Evolutionary conservation across 2,329 filamentous ascomycete genomes (phyloP).

Genomic region (Alternaria brassicae): DNA sequence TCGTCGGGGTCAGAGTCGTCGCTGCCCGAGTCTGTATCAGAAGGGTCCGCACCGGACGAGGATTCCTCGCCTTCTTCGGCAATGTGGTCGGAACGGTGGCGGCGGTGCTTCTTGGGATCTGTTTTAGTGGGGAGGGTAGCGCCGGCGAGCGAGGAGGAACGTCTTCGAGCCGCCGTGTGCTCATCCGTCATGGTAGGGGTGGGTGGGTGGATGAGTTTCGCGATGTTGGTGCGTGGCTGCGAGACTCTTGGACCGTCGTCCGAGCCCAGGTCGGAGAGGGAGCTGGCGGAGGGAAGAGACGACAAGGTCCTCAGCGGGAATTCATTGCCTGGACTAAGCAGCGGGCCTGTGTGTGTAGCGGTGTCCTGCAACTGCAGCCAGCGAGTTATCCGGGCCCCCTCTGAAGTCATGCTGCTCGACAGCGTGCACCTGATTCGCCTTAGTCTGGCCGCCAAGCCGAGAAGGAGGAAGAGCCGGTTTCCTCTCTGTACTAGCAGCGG

Average conservation of each 20-base stretch:
- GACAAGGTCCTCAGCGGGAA: conserved; percentile 47
- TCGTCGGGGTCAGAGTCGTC: conserved; percentile 65
- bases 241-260: conserved; percentile 24
- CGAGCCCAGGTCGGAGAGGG: conserved; percentile 33
- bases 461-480: conserved; percentile 14
- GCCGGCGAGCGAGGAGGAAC: conserved; percentile 47
- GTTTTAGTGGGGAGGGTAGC: conserved; percentile 30
- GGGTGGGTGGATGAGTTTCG: conserved; percentile 41
- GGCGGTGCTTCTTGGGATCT: conserved; percentile 36
- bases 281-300: conserved; percentile 42
- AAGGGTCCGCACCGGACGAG: conserved; percentile 36
- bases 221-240: conserved; percentile 30
- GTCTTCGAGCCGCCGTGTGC: conserved; percentile 37
- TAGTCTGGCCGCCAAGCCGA: conserved; percentile 15
- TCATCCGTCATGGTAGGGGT: conserved; percentile 44
- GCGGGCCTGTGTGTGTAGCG: conserved; percentile 33
- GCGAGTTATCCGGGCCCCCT: conserved; percentile 37
- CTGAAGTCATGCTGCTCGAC: conserved; percentile 26
- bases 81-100: conserved; percentile 43
- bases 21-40: conserved; percentile 46
- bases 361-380: conserved; percentile 42
- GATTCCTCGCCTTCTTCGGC: conserved; percentile 44
- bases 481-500: conserved; percentile 6
- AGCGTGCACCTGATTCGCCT: conserved; percentile 25
- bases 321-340: conserved; percentile 46